Percentiles rank a stretch among this genome's conserved stretches.
These are phyloP conservation scores for Penicillium daleae DNA, from an alignment of 495 filamentous ascomycete species.

Conservation along the genomic window DNA sequence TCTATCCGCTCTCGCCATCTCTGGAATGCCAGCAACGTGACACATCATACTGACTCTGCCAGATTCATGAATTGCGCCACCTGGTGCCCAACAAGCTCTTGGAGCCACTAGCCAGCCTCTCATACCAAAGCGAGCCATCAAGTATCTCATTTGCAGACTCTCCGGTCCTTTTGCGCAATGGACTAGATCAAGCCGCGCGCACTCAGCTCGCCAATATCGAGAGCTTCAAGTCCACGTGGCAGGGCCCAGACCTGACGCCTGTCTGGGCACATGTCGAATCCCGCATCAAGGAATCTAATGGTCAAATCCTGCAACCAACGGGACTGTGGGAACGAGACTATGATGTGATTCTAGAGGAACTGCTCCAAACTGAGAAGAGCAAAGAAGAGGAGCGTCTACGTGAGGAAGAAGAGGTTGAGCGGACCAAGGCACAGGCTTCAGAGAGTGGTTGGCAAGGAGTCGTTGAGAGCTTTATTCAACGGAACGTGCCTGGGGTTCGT, in stretches of 20 bases:
- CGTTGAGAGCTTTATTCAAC: slow-evolving; percentile 36
- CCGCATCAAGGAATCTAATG: slow-evolving; percentile 41
- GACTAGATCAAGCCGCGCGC: slow-evolving; percentile 33
- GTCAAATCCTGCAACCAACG: slow-evolving; percentile 40
- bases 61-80: slow-evolving; percentile 50
- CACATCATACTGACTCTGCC: slow-evolving; percentile 3
- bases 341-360: slow-evolving; percentile 37
- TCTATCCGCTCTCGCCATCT: neutral
- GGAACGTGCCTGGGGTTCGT: slow-evolving; percentile 35
- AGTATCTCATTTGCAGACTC: slow-evolving; percentile 29
- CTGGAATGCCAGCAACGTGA: neutral
- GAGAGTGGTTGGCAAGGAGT: slow-evolving; percentile 40
- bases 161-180: slow-evolving; percentile 31
- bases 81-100: slow-evolving; percentile 45
- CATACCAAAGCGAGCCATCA: slow-evolving; percentile 28
- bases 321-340: slow-evolving; percentile 51
- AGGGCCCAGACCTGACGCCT: slow-evolving; percentile 38
- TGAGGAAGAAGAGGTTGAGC: slow-evolving; percentile 35
- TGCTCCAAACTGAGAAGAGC: slow-evolving; percentile 32
- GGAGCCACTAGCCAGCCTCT: slow-evolving; percentile 39
- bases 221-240: slow-evolving; percentile 43
- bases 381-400: slow-evolving; percentile 31
- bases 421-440: slow-evolving; percentile 31
- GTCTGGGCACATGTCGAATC: slow-evolving; percentile 43
- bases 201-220: slow-evolving; percentile 35